A percentile compares a stretch with the other conserved stretches of the same genome.
phyloP scores from a whole-genome alignment of 441 rosid species.

The Populus hybrid region DNA sequence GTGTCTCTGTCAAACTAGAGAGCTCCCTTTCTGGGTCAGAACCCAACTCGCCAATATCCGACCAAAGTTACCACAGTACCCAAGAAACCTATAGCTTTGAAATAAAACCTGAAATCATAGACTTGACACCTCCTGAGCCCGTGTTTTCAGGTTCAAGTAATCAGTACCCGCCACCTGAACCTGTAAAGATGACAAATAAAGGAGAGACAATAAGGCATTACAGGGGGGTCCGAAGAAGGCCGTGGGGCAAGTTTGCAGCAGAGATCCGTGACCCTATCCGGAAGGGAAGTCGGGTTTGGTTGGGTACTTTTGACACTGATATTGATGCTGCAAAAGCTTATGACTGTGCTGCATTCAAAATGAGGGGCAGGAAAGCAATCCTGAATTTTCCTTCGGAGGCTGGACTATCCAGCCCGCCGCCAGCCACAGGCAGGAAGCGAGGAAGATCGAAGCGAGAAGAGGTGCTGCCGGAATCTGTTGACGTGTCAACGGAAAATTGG shows the following conservation, averaged over 20 bases:
- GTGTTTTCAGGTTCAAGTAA: background rate
- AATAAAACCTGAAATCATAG: constrained; percentile 28
- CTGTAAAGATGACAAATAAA: background rate
- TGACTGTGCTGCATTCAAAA: constrained; percentile 77
- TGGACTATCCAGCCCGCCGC: constrained; percentile 45
- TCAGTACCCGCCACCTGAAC: background rate
- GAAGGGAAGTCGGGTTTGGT: constrained; percentile 81
- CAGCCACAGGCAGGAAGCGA: constrained; percentile 42
- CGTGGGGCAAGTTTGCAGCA: constrained; percentile 93
- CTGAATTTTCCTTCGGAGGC: constrained; percentile 83
- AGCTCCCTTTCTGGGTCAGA: constrained; percentile 26
- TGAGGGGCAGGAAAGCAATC: constrained; percentile 83
- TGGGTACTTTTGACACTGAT: constrained; percentile 74
- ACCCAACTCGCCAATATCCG: constrained; percentile 28
- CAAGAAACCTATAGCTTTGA: constrained; percentile 12
- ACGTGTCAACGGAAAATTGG: constrained; percentile 6
- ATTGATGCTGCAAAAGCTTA: constrained; percentile 89
- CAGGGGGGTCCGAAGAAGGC: constrained; percentile 88
- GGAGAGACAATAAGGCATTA: constrained; percentile 44
- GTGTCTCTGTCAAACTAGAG: constrained; percentile 27
- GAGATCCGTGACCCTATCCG: constrained; percentile 81
- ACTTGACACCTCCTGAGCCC: constrained; percentile 16
- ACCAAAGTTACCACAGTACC: constrained; percentile 16
- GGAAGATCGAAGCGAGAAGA: constrained; percentile 28
- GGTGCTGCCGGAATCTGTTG: constrained; percentile 11